A percentile compares a stretch with the other conserved stretches of the same genome.
phyloP scores from a whole-genome alignment of 1,284 basidiomycete species.

The Papiliotrema flavescens region DNA sequence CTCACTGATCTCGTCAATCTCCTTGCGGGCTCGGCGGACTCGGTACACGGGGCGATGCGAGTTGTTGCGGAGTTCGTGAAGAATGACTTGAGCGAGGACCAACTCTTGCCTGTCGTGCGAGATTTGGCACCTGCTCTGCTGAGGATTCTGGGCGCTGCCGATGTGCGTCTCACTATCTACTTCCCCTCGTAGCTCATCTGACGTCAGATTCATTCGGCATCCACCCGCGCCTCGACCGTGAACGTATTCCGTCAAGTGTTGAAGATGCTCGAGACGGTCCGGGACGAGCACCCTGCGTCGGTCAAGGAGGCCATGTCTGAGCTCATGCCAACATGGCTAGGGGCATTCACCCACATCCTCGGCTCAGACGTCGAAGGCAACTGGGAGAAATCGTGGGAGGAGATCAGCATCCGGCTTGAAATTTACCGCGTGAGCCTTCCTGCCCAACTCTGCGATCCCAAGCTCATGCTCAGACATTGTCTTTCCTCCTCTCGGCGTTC shows the following conservation, averaged over 20 bases:
- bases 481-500: conserved; percentile 71
- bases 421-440: conserved; percentile 64
- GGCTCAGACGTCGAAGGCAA: conserved; percentile 62
- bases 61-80: conserved; percentile 89
- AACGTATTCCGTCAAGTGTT: conserved; percentile 89
- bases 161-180: conserved; percentile 53
- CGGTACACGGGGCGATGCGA: conserved; percentile 91
- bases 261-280: conserved; percentile 86
- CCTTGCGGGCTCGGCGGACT: conserved; percentile 64
- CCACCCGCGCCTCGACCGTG: conserved; percentile 78
- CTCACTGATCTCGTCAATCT: conserved; percentile 67
- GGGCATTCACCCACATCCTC: conserved; percentile 76
- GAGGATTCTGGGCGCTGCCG: conserved; percentile 69
- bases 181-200: neutral
- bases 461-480: conserved; percentile 58
- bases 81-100: conserved; percentile 84
- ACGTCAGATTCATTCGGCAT: conserved; percentile 62
- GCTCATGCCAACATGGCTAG: conserved; percentile 83
- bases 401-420: conserved; percentile 68
- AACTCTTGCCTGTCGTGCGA: conserved; percentile 79
- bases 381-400: conserved; percentile 68
- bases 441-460: conserved; percentile 4
- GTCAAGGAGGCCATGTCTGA: conserved; percentile 76
- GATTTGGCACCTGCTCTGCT: conserved; percentile 79
- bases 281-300: conserved; percentile 80